A percentile compares a stretch with the other conserved stretches of the same genome.
These are phyloP conservation scores for Berberis vulgaris DNA, from an alignment of 164 flowering plant species.

Conservation along the genomic window DNA sequence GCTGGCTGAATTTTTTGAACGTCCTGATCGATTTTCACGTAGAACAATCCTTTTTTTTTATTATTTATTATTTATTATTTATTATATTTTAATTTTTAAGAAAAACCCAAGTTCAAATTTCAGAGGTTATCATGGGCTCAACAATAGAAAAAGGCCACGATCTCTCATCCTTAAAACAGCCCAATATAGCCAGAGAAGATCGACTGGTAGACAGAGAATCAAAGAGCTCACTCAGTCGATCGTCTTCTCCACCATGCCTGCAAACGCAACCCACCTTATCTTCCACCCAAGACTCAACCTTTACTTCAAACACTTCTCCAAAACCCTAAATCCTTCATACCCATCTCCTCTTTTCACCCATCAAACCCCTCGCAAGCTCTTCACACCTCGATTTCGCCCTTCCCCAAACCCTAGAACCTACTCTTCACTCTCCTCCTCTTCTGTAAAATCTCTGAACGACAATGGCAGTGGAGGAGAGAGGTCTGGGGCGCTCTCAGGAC, in stretches of 20 bases:
- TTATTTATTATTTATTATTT: too few species aligned
- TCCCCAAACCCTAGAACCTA: conserved; percentile 16
- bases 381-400: not conserved
- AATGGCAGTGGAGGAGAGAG: conserved; percentile 30
- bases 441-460: conserved; percentile 3
- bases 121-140: too few species aligned
- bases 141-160: too few species aligned
- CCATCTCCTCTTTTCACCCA: not conserved
- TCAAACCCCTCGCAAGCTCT: conserved; percentile 4
- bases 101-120: too few species aligned
- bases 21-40: too few species aligned
- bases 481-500: conserved; percentile 35
- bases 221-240: too few species aligned
- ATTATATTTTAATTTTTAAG: too few species aligned
- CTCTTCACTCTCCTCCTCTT: conserved; percentile 1
- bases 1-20: too few species aligned
- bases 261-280: conserved; percentile 31
- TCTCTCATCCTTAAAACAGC: too few species aligned
- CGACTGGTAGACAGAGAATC: too few species aligned
- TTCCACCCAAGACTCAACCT: conserved; percentile 24
- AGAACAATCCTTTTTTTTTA: too few species aligned
- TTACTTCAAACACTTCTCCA: conserved; percentile 1
- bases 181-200: too few species aligned
- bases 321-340: not conserved
- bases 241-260: conserved; percentile 17